Evolutionary conservation across 2,329 filamentous ascomycete species (phyloP).

Genomic region (Talaromyces pinophilus): DNA sequence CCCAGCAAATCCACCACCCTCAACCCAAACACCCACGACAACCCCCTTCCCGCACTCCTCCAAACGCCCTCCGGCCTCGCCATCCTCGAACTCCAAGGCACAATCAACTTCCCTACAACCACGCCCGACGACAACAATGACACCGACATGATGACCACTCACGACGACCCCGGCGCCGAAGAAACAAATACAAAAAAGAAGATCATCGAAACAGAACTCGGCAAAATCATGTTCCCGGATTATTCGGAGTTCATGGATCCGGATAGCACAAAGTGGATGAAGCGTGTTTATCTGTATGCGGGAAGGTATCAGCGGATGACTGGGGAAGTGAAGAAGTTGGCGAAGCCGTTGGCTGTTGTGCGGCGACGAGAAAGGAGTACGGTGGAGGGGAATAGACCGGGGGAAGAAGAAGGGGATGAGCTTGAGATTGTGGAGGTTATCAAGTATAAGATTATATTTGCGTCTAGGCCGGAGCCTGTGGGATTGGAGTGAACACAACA

Average conservation of each 20-base stretch:
- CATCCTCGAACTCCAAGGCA: conserved; percentile 88
- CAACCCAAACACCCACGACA: conserved; percentile 32
- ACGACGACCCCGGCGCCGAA: conserved; percentile 22
- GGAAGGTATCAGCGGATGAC: conserved; percentile 85
- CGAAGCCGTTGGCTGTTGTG: conserved; percentile 76
- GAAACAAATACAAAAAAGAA: conserved; percentile 9
- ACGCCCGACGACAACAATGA: not conserved
- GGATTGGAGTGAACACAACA: conserved; percentile 43
- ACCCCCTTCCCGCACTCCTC: conserved; percentile 76
- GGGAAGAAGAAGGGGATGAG: conserved; percentile 30
- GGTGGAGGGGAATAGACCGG: not conserved
- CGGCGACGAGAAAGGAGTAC: conserved; percentile 51
- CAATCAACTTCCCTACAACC: conserved; percentile 68
- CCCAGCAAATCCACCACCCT: conserved; percentile 21
- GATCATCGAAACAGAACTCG: conserved; percentile 58
- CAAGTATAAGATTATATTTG: conserved; percentile 83
- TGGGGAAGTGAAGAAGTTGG: conserved; percentile 86
- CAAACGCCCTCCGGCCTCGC: conserved; percentile 88
- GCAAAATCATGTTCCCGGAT: conserved; percentile 75
- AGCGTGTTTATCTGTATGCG: conserved; percentile 81
- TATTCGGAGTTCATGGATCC: conserved; percentile 57
- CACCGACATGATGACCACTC: conserved; percentile 19
- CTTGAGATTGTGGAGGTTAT: conserved; percentile 81
- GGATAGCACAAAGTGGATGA: conserved; percentile 74
- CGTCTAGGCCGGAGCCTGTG: conserved; percentile 81